Evolutionary conservation across 148 eudicot species (phyloP).

Genomic region (Diospyros kaki): DNA sequence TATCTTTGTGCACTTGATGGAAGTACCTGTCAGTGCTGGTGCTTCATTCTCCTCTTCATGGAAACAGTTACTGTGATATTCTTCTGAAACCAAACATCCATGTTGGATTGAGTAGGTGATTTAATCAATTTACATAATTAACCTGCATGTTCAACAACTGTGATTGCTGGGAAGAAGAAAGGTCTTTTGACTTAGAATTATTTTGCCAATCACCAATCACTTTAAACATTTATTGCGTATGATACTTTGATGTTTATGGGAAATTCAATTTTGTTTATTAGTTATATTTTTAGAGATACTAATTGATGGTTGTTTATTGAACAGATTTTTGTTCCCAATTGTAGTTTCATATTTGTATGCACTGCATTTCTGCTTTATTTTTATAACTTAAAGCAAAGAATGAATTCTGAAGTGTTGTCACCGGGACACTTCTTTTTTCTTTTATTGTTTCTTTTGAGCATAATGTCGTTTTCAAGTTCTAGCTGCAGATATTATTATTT

Average conservation of each 20-base stretch:
- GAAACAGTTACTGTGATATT: neutral
- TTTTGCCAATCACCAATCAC: neutral
- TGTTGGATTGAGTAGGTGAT: neutral
- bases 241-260: neutral
- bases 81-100: neutral
- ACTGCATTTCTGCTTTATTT: neutral
- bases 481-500: constrained; percentile 3
- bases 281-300: neutral
- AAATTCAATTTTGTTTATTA: neutral
- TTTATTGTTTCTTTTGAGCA: neutral
- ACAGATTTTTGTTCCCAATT: neutral
- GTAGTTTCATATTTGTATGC: neutral
- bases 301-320: neutral
- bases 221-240: neutral
- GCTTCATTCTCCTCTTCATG: neutral
- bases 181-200: neutral
- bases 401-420: neutral
- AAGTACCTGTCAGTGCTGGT: neutral
- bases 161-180: neutral
- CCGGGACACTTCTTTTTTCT: neutral
- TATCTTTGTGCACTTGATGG: neutral
- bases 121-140: neutral
- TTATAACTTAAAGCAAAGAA: constrained; percentile 1
- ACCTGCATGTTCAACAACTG: neutral
- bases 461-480: neutral